Evolutionary conservation across 2,329 filamentous ascomycete species (phyloP).

Genomic region (Amphichorda felina): DNA sequence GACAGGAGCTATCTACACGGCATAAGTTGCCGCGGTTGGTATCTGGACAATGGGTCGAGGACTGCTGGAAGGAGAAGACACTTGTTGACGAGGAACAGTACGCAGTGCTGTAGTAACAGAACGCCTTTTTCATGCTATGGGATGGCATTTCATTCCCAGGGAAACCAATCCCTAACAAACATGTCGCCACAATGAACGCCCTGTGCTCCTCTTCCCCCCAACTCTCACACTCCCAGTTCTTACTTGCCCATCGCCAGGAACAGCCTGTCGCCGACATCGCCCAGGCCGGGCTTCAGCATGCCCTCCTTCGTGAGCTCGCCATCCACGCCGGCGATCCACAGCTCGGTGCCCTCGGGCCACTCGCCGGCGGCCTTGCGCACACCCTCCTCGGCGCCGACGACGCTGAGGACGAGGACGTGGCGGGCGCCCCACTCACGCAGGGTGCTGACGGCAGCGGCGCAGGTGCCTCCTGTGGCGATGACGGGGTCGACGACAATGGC

Average conservation of each 20-base stretch:
- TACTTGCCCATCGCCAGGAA: slow-evolving; percentile 84
- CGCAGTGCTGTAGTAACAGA: slow-evolving; percentile 11
- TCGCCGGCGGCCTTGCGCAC: slow-evolving; percentile 58
- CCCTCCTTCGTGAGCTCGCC: slow-evolving; percentile 60
- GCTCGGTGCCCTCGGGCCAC: slow-evolving; percentile 66
- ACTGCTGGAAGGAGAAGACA: slow-evolving; percentile 71
- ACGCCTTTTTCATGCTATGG: neutral
- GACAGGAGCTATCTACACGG: slow-evolving; percentile 26
- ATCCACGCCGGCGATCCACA: slow-evolving; percentile 80
- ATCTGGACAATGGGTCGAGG: slow-evolving; percentile 58
- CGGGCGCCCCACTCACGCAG: slow-evolving; percentile 86
- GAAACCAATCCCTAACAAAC: no score
- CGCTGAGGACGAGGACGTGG: slow-evolving; percentile 62
- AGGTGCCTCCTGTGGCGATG: slow-evolving; percentile 87
- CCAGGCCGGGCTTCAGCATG: slow-evolving; percentile 84
- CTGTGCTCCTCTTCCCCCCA: no score
- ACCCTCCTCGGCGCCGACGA: slow-evolving; percentile 65
- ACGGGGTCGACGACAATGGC: slow-evolving; percentile 85
- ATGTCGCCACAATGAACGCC: no score
- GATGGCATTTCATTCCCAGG: neutral
- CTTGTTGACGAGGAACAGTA: slow-evolving; percentile 67
- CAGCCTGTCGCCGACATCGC: slow-evolving; percentile 82
- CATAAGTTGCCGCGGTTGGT: slow-evolving; percentile 57
- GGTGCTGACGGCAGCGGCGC: slow-evolving; percentile 79
- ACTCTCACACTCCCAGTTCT: neutral